These are phyloP conservation scores for Phyllosticta citriasiana DNA, from an alignment of 2,329 filamentous ascomycete genomes.

Conservation along the genomic window DNA sequence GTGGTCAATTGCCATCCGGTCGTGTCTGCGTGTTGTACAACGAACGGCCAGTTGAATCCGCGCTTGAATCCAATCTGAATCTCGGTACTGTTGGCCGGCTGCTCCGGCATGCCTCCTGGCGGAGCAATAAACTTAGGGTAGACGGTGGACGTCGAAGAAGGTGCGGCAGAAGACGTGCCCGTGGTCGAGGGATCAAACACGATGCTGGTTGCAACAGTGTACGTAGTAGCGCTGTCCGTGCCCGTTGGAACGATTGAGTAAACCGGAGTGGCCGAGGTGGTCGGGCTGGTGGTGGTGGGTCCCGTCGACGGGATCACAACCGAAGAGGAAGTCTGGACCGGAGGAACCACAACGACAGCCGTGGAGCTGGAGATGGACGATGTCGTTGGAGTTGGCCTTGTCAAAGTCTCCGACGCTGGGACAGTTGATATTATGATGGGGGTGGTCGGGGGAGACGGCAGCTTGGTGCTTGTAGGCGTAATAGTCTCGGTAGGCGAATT, in stretches of 20 bases:
- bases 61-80: constrained; percentile 81
- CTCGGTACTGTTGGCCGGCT: constrained; percentile 55
- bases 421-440: background rate
- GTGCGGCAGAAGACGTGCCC: constrained; percentile 34
- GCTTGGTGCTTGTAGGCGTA: background rate
- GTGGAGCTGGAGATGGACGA: constrained; percentile 1
- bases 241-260: constrained; percentile 37
- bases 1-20: constrained; percentile 76
- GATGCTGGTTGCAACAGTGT: constrained; percentile 52
- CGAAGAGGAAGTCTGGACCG: background rate
- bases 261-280: constrained; percentile 23
- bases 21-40: constrained; percentile 56
- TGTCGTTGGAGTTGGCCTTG: background rate
- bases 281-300: constrained; percentile 11
- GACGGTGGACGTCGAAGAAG: constrained; percentile 10
- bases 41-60: constrained; percentile 74
- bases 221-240: constrained; percentile 34
- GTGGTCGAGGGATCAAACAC: constrained; percentile 44
- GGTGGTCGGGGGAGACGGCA: background rate
- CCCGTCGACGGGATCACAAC: constrained; percentile 7
- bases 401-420: background rate
- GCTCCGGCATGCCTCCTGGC: constrained; percentile 44
- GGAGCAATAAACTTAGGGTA: constrained; percentile 58
- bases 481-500: background rate
- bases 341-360: background rate